Conservation (phyloP, 108 stramenopile genomes). For the Pseudonitzschia pungens region DNA sequence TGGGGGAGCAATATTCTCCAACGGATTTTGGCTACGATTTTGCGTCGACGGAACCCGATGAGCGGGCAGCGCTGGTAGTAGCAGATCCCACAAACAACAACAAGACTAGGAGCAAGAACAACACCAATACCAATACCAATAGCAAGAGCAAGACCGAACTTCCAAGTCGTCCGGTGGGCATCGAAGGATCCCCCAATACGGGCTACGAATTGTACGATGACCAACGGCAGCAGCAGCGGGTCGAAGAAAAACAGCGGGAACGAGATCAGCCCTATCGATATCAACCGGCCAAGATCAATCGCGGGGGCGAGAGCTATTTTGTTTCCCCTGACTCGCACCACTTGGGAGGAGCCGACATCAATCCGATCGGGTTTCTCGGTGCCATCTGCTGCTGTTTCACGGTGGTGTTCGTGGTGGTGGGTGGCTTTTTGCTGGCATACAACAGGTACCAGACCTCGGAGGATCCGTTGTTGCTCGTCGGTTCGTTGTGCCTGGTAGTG, state of each 20-base stretch:
- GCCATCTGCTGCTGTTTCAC: conserved; percentile 16
- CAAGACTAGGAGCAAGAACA: not conserved
- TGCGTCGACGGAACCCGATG: not conserved
- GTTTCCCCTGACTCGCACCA: not conserved
- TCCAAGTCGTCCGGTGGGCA: not conserved
- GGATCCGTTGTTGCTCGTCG: not conserved
- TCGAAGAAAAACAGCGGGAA: not conserved
- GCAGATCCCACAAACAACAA: not conserved
- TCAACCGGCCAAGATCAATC: conserved; percentile 7
- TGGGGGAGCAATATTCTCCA: conserved; percentile 1
- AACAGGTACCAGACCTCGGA: not conserved
- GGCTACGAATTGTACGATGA: conserved; percentile 20
- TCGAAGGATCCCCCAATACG: not conserved
- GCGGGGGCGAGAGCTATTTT: conserved; percentile 13
- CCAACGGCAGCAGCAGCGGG: not conserved
- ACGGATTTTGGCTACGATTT: conserved; percentile 16
- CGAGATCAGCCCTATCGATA: conserved; percentile 6
- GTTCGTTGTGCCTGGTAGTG: not conserved
- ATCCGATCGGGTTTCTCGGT: conserved; percentile 2
- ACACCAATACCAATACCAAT: not conserved
- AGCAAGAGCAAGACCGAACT: not conserved
- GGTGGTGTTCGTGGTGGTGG: not conserved
- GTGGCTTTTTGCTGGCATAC: conserved; percentile 4
- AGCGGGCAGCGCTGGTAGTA: not conserved
- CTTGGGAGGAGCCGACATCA: not conserved